Conservation (phyloP, 2,329 filamentous ascomycete species). For the Chaetothyriales sp. region DNA sequence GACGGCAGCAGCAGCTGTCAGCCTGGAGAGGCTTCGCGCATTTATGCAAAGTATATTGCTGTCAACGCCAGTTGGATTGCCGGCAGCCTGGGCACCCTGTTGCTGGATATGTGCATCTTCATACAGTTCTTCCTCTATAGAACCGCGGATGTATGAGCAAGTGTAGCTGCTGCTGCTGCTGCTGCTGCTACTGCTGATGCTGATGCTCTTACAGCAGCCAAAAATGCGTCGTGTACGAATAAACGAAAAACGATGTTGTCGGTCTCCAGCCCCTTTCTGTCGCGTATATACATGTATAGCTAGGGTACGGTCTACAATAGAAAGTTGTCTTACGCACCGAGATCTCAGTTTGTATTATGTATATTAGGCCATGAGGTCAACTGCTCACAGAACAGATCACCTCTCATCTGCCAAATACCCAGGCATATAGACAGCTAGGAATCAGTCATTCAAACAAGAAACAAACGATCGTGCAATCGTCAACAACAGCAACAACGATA, state of each 20-base stretch:
- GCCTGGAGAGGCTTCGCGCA: constrained; percentile 45
- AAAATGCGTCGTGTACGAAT: no score
- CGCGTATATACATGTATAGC: no score
- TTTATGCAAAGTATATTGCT: constrained; percentile 70
- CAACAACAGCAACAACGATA: no score
- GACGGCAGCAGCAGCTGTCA: constrained; percentile 35
- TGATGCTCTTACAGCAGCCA: no score
- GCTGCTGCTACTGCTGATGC: no score
- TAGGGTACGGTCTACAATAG: no score
- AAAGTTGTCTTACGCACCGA: neutral
- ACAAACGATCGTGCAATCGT: neutral
- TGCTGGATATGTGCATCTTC: constrained; percentile 76
- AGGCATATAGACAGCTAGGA: neutral
- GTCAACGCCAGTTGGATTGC: constrained; percentile 85
- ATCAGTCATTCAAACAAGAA: neutral
- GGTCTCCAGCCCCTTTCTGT: no score
- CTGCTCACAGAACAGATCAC: neutral
- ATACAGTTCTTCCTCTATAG: constrained; percentile 81
- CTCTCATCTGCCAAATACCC: neutral
- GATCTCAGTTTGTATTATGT: neutral
- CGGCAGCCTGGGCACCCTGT: constrained; percentile 72
- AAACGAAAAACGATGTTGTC: no score
- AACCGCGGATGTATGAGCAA: constrained; percentile 17
- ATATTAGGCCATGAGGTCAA: neutral
- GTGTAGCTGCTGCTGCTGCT: neutral